Base-by-base conservation (phyloP, 768 basidiomycete species). In the Mycena metata region DNA sequence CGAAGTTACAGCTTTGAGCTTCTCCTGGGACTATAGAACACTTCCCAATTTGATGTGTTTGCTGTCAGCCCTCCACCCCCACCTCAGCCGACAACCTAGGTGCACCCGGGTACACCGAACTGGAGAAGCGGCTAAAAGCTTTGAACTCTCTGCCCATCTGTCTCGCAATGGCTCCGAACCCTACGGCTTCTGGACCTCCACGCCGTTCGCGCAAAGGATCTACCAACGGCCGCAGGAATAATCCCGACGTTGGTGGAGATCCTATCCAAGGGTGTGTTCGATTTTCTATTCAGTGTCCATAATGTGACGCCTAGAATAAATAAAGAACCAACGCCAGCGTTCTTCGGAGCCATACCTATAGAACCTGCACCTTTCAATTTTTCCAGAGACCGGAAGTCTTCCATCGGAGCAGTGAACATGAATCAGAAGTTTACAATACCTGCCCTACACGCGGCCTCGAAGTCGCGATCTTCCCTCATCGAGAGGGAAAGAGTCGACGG, bases 361-460 rank as follows among this genome's bases (percentile, higher is more conserved):
- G 8, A 60, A 8, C 35, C 57, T 11, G 17, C 49, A 15, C 21
- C 41, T 9, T 9, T 59, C 41, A 42, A 64, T 35, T 51, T 60
- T 35, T n/a, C 63, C 15, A 59, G 68, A 26, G 57, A 46, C n/a
- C 13, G 68, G 23, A 69, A 60, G 50, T 33, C 16, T 16, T 69
- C 63, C 2, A 59, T 5, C 23, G 69, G 41, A 49, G 69, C 33
- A 17, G 65, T 54, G 8, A 65, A 58, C 36, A 42, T 47, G n/a
- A 35, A 43, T 5, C 30, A 24, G 41, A 45, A 45, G 19, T 56
- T 51, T 11, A 12, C 33, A 0, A 23, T 19, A 8, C 56, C 64
- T 15, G 56, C 47, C 21, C 17, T 51, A n/a, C 55, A 57, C 36
- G 69, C 64, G 24, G 60, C 64, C 7, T 63, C 24, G 41, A 41